Percentiles rank a stretch among this genome's conserved stretches.
Conservation (phyloP, 352 stramenopile genomes). For the Phytophthora citricola region DNA sequence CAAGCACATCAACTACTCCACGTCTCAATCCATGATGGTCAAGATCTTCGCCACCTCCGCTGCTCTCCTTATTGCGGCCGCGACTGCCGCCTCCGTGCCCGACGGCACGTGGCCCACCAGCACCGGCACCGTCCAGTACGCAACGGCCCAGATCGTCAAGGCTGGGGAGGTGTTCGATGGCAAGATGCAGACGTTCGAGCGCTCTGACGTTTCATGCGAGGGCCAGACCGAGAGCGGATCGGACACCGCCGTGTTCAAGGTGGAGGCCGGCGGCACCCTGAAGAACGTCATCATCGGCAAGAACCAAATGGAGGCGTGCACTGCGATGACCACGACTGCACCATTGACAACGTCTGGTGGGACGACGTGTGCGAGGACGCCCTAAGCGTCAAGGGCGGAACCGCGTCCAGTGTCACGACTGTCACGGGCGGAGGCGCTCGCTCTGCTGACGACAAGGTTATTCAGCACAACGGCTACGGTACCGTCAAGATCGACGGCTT, state of each 20-base stretch:
- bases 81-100: slow-evolving; percentile 10
- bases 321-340: neutral
- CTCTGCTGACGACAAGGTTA: slow-evolving; percentile 49
- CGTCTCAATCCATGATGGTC: slow-evolving; percentile 13
- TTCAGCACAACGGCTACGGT: neutral
- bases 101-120: slow-evolving; percentile 22
- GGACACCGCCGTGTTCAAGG: too few species aligned
- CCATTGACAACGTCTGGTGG: slow-evolving; percentile 17
- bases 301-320: too few species aligned
- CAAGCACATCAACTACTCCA: slow-evolving; percentile 1
- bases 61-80: slow-evolving; percentile 9
- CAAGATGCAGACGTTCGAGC: too few species aligned
- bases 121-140: slow-evolving; percentile 18
- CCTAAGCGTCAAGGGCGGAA: slow-evolving; percentile 41
- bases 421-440: slow-evolving; percentile 32
- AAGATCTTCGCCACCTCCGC: slow-evolving; percentile 13
- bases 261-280: too few species aligned
- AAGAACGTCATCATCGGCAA: too few species aligned
- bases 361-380: slow-evolving; percentile 23
- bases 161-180: slow-evolving; percentile 7
- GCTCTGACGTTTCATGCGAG: too few species aligned
- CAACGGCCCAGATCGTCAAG: slow-evolving; percentile 35
- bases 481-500: too few species aligned
- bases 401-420: slow-evolving; percentile 31
- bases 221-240: too few species aligned